These are phyloP conservation scores for Canariomyces notabilis DNA, from an alignment of 2,329 filamentous ascomycete species.

Conservation along the genomic window DNA sequence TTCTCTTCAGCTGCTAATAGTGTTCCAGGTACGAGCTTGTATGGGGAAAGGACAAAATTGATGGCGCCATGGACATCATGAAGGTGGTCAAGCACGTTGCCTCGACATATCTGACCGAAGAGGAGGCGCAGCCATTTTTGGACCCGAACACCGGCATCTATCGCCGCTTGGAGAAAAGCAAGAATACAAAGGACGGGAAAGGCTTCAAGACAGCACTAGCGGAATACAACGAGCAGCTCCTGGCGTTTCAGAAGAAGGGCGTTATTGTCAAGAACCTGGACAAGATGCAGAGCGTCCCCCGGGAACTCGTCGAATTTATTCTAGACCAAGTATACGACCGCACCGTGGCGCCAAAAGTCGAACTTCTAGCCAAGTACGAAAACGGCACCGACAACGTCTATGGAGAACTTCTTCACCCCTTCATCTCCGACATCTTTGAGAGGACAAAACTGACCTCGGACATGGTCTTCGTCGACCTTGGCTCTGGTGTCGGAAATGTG, in stretches of 20 bases:
- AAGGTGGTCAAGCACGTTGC: conserved; percentile 64
- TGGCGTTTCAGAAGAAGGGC: conserved; percentile 61
- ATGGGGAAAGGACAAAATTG: conserved; percentile 71
- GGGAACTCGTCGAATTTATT: conserved; percentile 72
- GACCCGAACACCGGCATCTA: conserved; percentile 70
- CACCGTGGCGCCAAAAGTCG: conserved; percentile 84
- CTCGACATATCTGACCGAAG: conserved; percentile 70
- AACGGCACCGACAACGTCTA: conserved; percentile 92
- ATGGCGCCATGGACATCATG: conserved; percentile 69
- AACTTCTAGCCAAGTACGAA: conserved; percentile 77
- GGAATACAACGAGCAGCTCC: conserved; percentile 71
- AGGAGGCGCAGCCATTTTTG: conserved; percentile 62
- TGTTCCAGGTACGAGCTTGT: conserved; percentile 64
- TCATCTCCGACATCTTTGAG: conserved; percentile 76
- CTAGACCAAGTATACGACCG: conserved; percentile 85
- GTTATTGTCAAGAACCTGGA: conserved; percentile 69
- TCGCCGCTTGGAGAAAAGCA: conserved; percentile 68
- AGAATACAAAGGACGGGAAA: conserved; percentile 56
- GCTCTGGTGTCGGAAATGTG: conserved; percentile 94
- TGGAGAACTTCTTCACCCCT: conserved; percentile 81
- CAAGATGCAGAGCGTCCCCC: conserved; percentile 61
- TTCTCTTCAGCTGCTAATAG: conserved; percentile 1
- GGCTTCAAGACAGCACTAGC: conserved; percentile 69
- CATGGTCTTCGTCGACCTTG: conserved; percentile 88
- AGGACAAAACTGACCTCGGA: conserved; percentile 72